Percentiles rank a stretch among this genome's conserved stretches.
Evolutionary conservation across 2,329 filamentous ascomycete genomes (phyloP).

Genomic region (Pseudopyrenochaeta lycopersici): DNA sequence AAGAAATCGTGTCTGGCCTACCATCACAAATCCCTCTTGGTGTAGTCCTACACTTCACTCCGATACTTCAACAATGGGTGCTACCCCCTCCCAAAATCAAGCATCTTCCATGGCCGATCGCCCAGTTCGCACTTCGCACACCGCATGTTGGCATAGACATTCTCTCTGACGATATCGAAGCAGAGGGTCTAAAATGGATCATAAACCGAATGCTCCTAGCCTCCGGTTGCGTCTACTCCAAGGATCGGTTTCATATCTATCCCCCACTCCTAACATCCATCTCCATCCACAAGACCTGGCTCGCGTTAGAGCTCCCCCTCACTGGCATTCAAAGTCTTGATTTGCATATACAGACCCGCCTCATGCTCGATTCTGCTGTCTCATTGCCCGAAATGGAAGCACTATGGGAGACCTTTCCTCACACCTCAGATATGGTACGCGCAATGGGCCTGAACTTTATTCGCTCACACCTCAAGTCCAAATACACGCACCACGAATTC

Average conservation of each 20-base stretch:
- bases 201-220: constrained; percentile 28
- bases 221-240: constrained; percentile 5
- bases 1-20: constrained; percentile 15
- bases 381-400: constrained; percentile 15
- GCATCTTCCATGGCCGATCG: not conserved
- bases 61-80: constrained; percentile 25
- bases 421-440: constrained; percentile 12
- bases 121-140: constrained; percentile 7
- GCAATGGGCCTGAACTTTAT: constrained; percentile 28
- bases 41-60: constrained; percentile 31
- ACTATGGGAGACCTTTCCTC: constrained; percentile 26
- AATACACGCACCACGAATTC: constrained; percentile 17
- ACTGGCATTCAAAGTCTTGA: constrained; percentile 21
- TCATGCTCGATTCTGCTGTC: constrained; percentile 20
- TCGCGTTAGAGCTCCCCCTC: constrained; percentile 22
- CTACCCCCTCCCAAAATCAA: constrained; percentile 16
- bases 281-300: constrained; percentile 30
- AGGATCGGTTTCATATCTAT: constrained; percentile 6
- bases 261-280: constrained; percentile 17
- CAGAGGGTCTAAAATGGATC: constrained; percentile 24
- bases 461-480: constrained; percentile 5
- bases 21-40: constrained; percentile 28
- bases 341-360: constrained; percentile 19
- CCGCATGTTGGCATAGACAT: constrained; percentile 34
- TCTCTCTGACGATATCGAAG: constrained; percentile 11